These are phyloP conservation scores for Chlorophyllum brunneum DNA, from an alignment of 768 basidiomycete genomes.

Conservation along the genomic window DNA sequence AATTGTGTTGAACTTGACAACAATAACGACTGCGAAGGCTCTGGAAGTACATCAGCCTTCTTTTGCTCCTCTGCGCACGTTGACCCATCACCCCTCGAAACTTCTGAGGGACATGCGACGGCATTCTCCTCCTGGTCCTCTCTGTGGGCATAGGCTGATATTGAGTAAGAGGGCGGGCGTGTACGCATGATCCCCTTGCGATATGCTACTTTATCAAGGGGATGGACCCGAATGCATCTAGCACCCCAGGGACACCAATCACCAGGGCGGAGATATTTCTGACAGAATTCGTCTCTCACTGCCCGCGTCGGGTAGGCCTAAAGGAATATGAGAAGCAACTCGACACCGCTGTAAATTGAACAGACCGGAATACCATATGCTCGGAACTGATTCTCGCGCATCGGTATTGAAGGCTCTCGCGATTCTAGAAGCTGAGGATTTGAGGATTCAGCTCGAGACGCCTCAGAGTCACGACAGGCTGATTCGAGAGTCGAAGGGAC, in stretches of 20 bases:
- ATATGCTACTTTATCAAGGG: constrained; percentile 18
- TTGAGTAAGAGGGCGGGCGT: no score
- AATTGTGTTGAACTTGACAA: background rate
- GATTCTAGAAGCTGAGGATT: no score
- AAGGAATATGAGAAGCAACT: background rate
- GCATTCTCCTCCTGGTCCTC: no score
- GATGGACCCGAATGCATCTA: constrained; percentile 28
- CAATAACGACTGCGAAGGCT: background rate
- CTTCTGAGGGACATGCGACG: no score
- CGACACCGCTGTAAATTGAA: background rate
- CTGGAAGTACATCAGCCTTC: background rate
- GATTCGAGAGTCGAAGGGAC: background rate
- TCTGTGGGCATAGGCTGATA: no score
- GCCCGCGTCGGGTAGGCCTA: constrained; percentile 30
- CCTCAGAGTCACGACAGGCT: no score
- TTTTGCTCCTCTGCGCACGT: background rate
- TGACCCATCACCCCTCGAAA: no score
- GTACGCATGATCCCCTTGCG: constrained; percentile 9
- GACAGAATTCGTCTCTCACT: constrained; percentile 25
- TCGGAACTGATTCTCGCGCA: constrained; percentile 21
- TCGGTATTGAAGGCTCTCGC: no score
- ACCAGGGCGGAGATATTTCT: constrained; percentile 20
- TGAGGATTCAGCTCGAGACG: no score
- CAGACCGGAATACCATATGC: constrained; percentile 23
- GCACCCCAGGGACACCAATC: constrained; percentile 18